phyloP scores from a whole-genome alignment of 768 basidiomycete genomes.

The Hygrophoropsis aurantiaca region DNA sequence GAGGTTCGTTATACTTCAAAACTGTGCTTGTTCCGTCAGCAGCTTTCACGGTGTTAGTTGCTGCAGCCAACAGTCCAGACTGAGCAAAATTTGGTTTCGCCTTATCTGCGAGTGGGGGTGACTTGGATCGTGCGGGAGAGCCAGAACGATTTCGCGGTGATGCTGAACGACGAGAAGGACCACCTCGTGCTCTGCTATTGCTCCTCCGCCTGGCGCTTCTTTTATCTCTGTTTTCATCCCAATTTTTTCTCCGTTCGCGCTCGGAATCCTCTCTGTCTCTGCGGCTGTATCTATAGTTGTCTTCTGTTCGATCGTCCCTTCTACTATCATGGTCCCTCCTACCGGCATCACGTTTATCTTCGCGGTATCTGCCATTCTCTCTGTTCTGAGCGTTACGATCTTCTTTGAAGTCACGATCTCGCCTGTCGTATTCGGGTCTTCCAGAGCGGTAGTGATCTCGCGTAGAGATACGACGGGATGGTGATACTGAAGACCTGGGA shows the following conservation, averaged over 20 bases:
- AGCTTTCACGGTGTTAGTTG: constrained; percentile 86
- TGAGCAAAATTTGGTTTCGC: constrained; percentile 86
- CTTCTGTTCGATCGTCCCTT: background rate
- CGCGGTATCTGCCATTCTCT: background rate
- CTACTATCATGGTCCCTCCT: constrained; percentile 5
- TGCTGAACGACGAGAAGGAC: constrained; percentile 51
- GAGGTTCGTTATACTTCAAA: constrained; percentile 97
- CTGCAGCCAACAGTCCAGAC: constrained; percentile 92
- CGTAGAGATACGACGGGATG: too few species aligned
- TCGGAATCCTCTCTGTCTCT: constrained; percentile 32
- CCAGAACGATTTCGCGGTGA: constrained; percentile 47
- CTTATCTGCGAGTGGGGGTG: constrained; percentile 51
- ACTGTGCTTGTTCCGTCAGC: constrained; percentile 77
- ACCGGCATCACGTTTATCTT: constrained; percentile 9
- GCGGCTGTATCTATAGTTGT: background rate
- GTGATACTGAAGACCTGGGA: too few species aligned
- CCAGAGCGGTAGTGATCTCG: too few species aligned
- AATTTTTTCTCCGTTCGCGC: constrained; percentile 42
- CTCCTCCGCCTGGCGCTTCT: constrained; percentile 26
- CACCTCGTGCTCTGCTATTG: constrained; percentile 30
- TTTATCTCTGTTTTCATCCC: constrained; percentile 34
- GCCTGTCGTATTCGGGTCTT: too few species aligned
- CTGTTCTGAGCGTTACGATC: too few species aligned
- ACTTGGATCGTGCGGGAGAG: constrained; percentile 30
- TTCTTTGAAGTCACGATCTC: too few species aligned